Conservation (phyloP, 805 yeast genomes). For the Teunomyces kruisii region DNA sequence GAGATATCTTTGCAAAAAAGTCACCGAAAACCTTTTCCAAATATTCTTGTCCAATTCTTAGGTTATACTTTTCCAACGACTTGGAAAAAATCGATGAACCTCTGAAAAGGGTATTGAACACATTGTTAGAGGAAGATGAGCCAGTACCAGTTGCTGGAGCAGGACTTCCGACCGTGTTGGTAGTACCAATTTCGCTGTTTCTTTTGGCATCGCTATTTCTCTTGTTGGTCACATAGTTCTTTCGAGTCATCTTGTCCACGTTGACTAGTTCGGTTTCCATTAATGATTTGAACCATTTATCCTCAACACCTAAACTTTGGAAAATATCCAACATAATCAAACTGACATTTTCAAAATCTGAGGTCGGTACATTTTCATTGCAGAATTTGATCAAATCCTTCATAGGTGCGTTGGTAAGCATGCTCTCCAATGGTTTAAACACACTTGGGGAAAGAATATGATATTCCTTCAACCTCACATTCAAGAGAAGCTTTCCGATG, state of each 20-base stretch:
- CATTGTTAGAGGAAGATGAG: constrained; percentile 27
- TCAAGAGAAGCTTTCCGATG: constrained; percentile 59
- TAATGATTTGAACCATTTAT: constrained; percentile 69
- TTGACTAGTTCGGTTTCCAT: constrained; percentile 64
- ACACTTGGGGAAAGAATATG: constrained; percentile 59
- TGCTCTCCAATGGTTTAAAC: constrained; percentile 62
- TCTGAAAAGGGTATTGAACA: constrained; percentile 55
- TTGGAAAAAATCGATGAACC: constrained; percentile 84
- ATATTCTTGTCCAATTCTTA: constrained; percentile 77
- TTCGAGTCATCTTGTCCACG: constrained; percentile 45
- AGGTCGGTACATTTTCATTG: constrained; percentile 35
- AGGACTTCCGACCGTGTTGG: constrained; percentile 1
- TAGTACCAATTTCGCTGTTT: constrained; percentile 10
- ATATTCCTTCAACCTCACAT: constrained; percentile 49
- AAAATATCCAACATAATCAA: constrained; percentile 68
- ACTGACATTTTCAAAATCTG: constrained; percentile 55
- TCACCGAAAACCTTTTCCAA: constrained; percentile 69
- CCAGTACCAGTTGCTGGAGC: constrained; percentile 4
- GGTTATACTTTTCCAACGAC: constrained; percentile 73
- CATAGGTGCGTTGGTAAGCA: constrained; percentile 55
- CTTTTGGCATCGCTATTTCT: constrained; percentile 17
- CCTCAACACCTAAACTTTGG: constrained; percentile 66
- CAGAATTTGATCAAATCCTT: constrained; percentile 52
- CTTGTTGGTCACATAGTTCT: constrained; percentile 33
- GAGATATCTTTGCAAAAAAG: constrained; percentile 55